Evolutionary conservation across 306 rosid genomes (phyloP), one percentile per base, ranked within the genome.

Genomic region (Quercus berberidifolia): DNA sequence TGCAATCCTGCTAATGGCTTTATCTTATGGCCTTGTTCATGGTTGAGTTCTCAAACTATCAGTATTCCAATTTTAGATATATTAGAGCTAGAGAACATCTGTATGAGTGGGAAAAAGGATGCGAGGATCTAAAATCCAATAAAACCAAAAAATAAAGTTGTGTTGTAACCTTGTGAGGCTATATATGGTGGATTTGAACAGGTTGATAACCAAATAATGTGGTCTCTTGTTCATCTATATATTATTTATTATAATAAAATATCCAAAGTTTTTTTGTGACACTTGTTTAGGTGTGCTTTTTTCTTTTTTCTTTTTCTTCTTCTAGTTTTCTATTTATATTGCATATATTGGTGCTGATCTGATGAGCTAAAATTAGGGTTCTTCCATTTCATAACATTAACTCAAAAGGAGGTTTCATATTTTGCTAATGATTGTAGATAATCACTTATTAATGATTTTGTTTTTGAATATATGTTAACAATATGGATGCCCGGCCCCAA

Each of bases 1-100:
- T 12, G 99, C 99, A 0, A 92, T 92, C 73, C 76, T 95, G 54
- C 94, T 95, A 38, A 95, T 95, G 99, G 92, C 99, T 74, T 74
- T 95, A 77, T 95, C 99, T 72, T 91, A 92, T 77, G 98, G 97
- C 72, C 86, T 95, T n/a, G 90, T 92, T 76, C 94, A 86, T 69
- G 94, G 97, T 81, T 95, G 84, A 94, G 35, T 12, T 59, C 43
- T 78, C 75, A 23, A 10, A 11, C 69, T 30, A 54, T 69, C 54
- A 10, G n/a, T 23, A 26, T 60, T 84, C 59, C 82, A 21, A 21
- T 79, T 84, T 73, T 83, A 19, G 67, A 69, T 54, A 35, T 70
- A 28, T 54, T 75, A 76, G 80, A 63, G 52, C 69, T 59, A 62
- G 80, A 31, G 71, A 73, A 59, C 69, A 68, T 59, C 51, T 33